Conservation (phyloP, 768 basidiomycete genomes). For the Mrakia blollopis region DNA sequence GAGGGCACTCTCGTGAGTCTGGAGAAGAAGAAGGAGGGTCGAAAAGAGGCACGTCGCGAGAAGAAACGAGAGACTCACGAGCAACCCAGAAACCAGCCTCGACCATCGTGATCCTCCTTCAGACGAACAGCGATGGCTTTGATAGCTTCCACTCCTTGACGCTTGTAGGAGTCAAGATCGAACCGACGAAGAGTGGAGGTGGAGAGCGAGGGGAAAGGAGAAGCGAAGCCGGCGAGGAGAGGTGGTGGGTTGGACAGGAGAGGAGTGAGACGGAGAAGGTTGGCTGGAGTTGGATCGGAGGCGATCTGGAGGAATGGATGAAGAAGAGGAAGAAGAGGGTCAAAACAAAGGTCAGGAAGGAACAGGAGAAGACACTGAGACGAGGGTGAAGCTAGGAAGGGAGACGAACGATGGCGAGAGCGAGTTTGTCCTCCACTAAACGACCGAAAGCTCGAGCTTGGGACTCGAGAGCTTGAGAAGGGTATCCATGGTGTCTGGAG, state of each 20-base stretch:
- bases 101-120: neutral
- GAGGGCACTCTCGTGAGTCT: neutral
- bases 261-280: conserved; percentile 20
- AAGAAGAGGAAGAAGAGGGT: neutral
- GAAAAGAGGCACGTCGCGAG: neutral
- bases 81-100: conserved; percentile 31
- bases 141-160: conserved; percentile 24
- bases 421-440: conserved; percentile 14
- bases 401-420: conserved; percentile 18
- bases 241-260: conserved; percentile 21
- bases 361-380: no score
- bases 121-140: conserved; percentile 23
- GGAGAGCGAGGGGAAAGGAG: conserved; percentile 19
- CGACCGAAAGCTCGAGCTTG: conserved; percentile 31
- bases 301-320: neutral
- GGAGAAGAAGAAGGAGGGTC: neutral
- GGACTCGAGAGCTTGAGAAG: neutral
- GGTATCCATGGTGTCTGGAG: conserved; percentile 26
- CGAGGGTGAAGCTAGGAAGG: neutral
- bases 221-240: conserved; percentile 21
- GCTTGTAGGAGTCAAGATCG: conserved; percentile 10
- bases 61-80: neutral
- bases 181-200: conserved; percentile 11
- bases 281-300: conserved; percentile 4
- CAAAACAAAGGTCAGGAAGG: neutral